Base-by-base conservation (phyloP, 805 yeast genomes). In the Cyberlindnera mrakii region DNA sequence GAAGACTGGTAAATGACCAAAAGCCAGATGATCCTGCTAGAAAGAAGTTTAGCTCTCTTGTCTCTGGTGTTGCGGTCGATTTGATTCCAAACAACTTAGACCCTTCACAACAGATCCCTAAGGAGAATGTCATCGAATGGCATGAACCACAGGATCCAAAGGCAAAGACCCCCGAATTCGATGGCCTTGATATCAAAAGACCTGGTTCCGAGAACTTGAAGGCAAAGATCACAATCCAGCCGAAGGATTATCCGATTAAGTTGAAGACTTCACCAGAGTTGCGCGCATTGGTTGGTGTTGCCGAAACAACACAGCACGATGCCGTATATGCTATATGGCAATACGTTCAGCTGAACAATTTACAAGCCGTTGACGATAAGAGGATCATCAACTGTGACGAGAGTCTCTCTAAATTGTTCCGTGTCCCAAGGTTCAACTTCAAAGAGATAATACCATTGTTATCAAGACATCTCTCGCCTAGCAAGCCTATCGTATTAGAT, bases 131-230 rank as follows among this genome's bases (percentile, higher is more conserved):
- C 13, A 78, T 91, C 35, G 97, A 93, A 63, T 93, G 99, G 99
- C 90, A 89, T 62, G 90, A 83, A 51, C 47, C 50, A 16, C 44
- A 42, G 3, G 83, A 80, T 45, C 64, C 72, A 5, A 62, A 63
- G 33, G 59, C 63, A 44, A 60, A 68, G 14, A 60, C 68, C n/a
- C 40, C 74, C 0, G 78, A 80, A 41, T 91, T 91, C 60, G 98
- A 93, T 62, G 97, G 95, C 1, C 65, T 93, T 44, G 97, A 90
- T 58, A 77, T 93, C 43, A 84, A 84, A 56, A 78, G 99, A 55
- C 68, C 74, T 15, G 98, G 98, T 3, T 65, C 70, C 19, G 73
- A 71, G 45, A 80, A 80, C 44, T 67, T 90, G 39, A 71, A 76
- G 36, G 78, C 85, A 39, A 78, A 78, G 43, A 80, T 93, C 43